A percentile compares a stretch with the other conserved stretches of the same genome.
These are phyloP conservation scores for Dendrothele bispora DNA, from an alignment of 768 basidiomycete species.

Conservation along the genomic window DNA sequence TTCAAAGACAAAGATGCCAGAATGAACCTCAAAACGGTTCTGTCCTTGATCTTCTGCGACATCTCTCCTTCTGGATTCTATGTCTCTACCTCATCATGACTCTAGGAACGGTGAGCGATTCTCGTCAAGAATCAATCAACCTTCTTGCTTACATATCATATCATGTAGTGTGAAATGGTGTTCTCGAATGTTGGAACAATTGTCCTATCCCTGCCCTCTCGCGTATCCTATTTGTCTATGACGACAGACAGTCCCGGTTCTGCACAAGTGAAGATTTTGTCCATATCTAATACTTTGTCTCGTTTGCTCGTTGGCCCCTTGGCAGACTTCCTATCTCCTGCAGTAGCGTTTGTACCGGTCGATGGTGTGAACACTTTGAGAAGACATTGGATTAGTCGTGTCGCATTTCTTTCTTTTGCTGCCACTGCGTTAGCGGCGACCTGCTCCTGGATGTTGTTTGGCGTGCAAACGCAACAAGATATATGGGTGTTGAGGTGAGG, in stretches of 20 bases:
- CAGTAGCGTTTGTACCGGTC: conserved; percentile 41
- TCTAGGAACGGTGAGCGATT: conserved; percentile 66
- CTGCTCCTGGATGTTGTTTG: conserved; percentile 55
- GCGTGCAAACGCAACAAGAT: conserved; percentile 45
- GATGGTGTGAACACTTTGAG: conserved; percentile 36
- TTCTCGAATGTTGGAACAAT: conserved; percentile 83
- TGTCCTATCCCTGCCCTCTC: conserved; percentile 57
- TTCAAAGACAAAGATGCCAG: conserved; percentile 7
- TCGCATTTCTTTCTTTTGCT: conserved; percentile 56
- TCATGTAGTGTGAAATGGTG: conserved; percentile 70
- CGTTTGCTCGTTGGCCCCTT: conserved; percentile 67
- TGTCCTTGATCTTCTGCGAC: conserved; percentile 42
- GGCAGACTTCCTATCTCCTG: conserved; percentile 73
- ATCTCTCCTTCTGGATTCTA: conserved; percentile 68
- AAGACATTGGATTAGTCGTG: conserved; percentile 60
- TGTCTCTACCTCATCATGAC: conserved; percentile 45
- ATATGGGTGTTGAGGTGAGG: conserved; percentile 72
- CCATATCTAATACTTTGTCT: conserved; percentile 69
- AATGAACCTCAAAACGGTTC: not conserved
- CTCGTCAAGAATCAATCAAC: not conserved
- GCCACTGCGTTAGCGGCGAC: conserved; percentile 48
- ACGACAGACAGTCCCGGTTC: conserved; percentile 41
- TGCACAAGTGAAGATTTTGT: conserved; percentile 66
- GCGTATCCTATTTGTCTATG: conserved; percentile 20
- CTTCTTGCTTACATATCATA: not conserved